These are phyloP conservation scores for Fusarium buxicola DNA, from an alignment of 2,329 filamentous ascomycete genomes.

Conservation along the genomic window DNA sequence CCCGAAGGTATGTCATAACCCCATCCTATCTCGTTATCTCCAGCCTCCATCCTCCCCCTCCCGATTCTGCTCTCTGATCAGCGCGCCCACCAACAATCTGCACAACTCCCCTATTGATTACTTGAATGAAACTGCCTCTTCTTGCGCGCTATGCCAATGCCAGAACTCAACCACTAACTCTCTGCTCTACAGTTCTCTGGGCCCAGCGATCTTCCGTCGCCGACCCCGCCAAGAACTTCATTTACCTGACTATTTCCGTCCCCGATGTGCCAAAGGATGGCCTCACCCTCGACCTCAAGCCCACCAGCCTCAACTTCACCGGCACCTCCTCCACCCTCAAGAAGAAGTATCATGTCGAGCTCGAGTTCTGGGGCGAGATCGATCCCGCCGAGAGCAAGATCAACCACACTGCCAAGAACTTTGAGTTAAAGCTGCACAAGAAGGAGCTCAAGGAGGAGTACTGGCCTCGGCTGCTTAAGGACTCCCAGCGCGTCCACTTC, in stretches of 20 bases:
- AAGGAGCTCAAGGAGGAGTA: constrained; percentile 95
- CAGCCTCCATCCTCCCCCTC: constrained; percentile 23
- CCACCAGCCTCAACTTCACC: constrained; percentile 81
- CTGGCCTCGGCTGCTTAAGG: constrained; percentile 96
- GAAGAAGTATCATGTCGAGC: constrained; percentile 84
- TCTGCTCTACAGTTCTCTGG: constrained; percentile 80
- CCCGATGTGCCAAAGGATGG: constrained; percentile 82
- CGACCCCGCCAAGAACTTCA: constrained; percentile 89
- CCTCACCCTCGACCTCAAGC: constrained; percentile 85
- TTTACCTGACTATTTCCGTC: constrained; percentile 92
- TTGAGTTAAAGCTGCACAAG: constrained; percentile 94
- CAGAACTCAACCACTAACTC: constrained; percentile 14
- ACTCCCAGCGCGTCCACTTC: constrained; percentile 89
- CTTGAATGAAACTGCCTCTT: constrained; percentile 7
- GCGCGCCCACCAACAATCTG: constrained; percentile 9
- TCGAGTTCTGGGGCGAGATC: constrained; percentile 93
- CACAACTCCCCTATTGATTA: background rate
- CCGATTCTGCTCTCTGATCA: constrained; percentile 2
- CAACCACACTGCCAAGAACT: constrained; percentile 87
- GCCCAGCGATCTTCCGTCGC: constrained; percentile 90
- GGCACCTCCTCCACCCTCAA: constrained; percentile 88
- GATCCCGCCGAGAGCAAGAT: constrained; percentile 85
- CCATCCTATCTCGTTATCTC: background rate
- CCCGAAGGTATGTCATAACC: constrained; percentile 54
- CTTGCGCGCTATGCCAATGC: constrained; percentile 4